Percentiles rank a stretch among this genome's conserved stretches.
phyloP scores from a whole-genome alignment of 2,329 filamentous ascomycete species.

The Fusarium pseudograminearum region DNA sequence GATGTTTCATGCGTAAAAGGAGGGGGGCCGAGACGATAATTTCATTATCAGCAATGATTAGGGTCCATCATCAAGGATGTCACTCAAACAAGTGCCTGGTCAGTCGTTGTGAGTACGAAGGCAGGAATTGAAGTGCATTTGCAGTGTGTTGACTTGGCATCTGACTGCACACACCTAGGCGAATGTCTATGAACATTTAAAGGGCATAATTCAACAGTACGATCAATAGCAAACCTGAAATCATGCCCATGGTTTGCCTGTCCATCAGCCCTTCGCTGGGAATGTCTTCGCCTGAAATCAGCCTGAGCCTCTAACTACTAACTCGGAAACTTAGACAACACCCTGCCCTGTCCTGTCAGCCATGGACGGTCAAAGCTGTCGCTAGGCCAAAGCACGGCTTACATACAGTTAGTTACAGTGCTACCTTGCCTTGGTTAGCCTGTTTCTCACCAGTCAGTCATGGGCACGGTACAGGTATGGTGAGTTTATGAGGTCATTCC shows the following conservation, averaged over 20 bases:
- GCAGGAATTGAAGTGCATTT: background rate
- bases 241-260: slow-evolving; percentile 2
- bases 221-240: slow-evolving; percentile 16
- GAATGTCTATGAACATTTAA: background rate
- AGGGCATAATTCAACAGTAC: background rate
- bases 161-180: background rate
- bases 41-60: slow-evolving; percentile 27
- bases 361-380: slow-evolving; percentile 35
- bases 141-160: background rate
- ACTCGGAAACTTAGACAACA: background rate
- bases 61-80: slow-evolving; percentile 25
- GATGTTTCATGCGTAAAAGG: slow-evolving; percentile 17
- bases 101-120: slow-evolving; percentile 13
- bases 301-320: slow-evolving; percentile 36
- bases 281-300: slow-evolving; percentile 39
- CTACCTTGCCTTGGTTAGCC: slow-evolving; percentile 10
- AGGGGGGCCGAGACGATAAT: slow-evolving; percentile 17
- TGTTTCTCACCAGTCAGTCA: slow-evolving; percentile 24
- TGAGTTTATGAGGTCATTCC: slow-evolving; percentile 40
- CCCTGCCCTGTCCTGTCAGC: slow-evolving; percentile 2
- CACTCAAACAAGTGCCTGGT: slow-evolving; percentile 24
- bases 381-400: slow-evolving; percentile 19
- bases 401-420: slow-evolving; percentile 16
- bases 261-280: slow-evolving; percentile 15
- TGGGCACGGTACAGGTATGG: slow-evolving; percentile 5